Evolutionary conservation across 2,329 filamentous ascomycete species (phyloP), one percentile per base, ranked within the genome.

Genomic region (Zymoseptoria pseudotritici): DNA sequence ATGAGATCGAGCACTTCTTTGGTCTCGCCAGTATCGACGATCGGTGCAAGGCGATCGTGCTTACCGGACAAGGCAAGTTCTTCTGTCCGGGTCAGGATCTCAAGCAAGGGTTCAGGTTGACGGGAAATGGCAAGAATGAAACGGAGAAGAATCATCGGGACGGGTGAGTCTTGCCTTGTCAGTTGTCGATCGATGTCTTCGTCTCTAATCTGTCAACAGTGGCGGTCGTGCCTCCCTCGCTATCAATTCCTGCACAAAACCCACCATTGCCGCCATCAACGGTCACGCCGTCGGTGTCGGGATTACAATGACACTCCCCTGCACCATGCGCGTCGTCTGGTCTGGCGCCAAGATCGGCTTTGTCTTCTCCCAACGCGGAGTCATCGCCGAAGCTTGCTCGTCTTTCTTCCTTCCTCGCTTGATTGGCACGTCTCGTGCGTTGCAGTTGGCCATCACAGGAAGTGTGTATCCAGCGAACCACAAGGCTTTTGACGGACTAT

Each of bases 41-140:
- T 54, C 60, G 62, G 4, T 58, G 63, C 50, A 66, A 66, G 52
- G 54, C 54, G 6, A 61, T 66, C 20, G 60, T 64, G 3, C 29
- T 66, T 13, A 59, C 64, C 9, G 64, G 64, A 11, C 58, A 64
- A 36, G 64, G 64, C 21, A 64, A 61, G 49, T 62, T 66, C 20
- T 66, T 66, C 36, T 66, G 64, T 57, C 62, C 64, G 5, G 64
- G 64, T 9, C 62, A 64, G 42, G 64, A 66, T 63, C 59, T 66
- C n/a, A 57, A 61, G 26, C 64, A 66, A 50, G 64, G 64, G 1
- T 66, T 66, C 57, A 62, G 61, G 19, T 24, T 66, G 31, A 51
- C 58, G 19, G 62, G 64, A 1, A 62, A 64, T 54, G 61, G 61
- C 4, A 63, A 66, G 51, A 60, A 58, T 19, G 64, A 66, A 42